Percentiles rank a stretch among this genome's conserved stretches.
Evolutionary conservation across 768 basidiomycete genomes (phyloP).

Genomic region (Lactarius quietus): DNA sequence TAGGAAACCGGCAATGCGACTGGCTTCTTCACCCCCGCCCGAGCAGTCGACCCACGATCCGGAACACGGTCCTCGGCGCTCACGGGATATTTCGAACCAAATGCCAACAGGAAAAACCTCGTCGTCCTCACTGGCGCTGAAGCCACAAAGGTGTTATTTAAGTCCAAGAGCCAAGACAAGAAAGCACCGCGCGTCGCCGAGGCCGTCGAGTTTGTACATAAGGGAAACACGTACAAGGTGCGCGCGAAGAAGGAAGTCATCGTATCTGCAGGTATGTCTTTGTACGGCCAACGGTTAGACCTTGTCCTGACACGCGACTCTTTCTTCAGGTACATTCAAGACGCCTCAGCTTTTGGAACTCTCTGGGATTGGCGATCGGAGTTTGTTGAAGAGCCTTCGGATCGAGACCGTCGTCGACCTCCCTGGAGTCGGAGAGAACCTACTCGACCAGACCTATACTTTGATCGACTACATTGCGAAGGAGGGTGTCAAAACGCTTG

Average conservation of each 20-base stretch:
- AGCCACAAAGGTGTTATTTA: slow-evolving; percentile 20
- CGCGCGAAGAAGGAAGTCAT: slow-evolving; percentile 42
- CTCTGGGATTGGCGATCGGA: slow-evolving; percentile 37
- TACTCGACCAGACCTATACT: slow-evolving; percentile 32
- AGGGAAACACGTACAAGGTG: slow-evolving; percentile 32
- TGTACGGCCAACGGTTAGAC: no score
- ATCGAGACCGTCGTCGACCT: slow-evolving; percentile 40
- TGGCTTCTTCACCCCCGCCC: slow-evolving; percentile 24
- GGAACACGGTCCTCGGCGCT: slow-evolving; percentile 24
- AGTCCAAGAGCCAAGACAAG: slow-evolving; percentile 1
- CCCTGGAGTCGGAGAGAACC: slow-evolving; percentile 44
- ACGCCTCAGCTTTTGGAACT: slow-evolving; percentile 34
- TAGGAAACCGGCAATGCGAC: slow-evolving; percentile 22
- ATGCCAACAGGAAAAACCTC: slow-evolving; percentile 20
- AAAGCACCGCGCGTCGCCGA: slow-evolving; percentile 32
- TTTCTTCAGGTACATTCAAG: slow-evolving; percentile 35
- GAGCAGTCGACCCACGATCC: slow-evolving; percentile 24
- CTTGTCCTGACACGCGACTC: background rate
- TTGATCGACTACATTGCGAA: slow-evolving; percentile 22
- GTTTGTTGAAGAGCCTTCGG: slow-evolving; percentile 33
- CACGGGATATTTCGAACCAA: slow-evolving; percentile 25
- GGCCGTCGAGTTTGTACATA: slow-evolving; percentile 33
- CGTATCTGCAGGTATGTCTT: slow-evolving; percentile 30
- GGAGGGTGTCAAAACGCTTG: slow-evolving; percentile 18
- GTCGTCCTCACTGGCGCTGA: slow-evolving; percentile 23